Evolutionary conservation across 2,329 filamentous ascomycete genomes (phyloP).

Genomic region (Lachnellula hyalina): DNA sequence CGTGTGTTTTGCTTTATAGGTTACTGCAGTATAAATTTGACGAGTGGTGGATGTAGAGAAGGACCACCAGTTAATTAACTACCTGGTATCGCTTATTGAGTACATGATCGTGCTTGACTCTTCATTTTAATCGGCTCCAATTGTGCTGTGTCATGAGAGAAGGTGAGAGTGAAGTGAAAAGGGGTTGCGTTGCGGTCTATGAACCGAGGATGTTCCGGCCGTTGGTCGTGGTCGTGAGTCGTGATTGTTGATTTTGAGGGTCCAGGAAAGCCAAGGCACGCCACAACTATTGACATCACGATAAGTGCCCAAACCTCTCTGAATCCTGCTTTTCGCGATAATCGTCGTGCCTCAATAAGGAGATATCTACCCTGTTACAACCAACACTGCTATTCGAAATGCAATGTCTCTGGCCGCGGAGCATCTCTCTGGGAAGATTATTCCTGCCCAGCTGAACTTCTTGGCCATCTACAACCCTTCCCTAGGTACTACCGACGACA

Average conservation of each 20-base stretch:
- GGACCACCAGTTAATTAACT: no score
- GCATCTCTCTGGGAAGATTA: constrained; percentile 16
- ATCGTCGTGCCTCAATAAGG: neutral
- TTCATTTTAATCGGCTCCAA: no score
- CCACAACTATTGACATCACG: neutral
- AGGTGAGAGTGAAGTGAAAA: no score
- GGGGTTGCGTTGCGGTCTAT: neutral
- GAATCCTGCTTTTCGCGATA: no score
- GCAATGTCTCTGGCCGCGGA: constrained; percentile 25
- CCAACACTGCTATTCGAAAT: constrained; percentile 10
- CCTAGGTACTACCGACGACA: constrained; percentile 56
- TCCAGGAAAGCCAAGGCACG: neutral
- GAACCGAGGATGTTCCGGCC: neutral
- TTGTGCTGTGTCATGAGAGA: no score
- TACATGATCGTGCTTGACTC: no score
- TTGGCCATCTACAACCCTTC: constrained; percentile 93
- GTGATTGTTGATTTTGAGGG: no score
- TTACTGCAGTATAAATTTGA: no score
- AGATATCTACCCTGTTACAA: neutral
- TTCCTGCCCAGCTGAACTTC: constrained; percentile 80
- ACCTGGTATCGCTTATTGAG: no score
- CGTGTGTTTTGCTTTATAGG: no score
- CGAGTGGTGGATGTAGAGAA: no score
- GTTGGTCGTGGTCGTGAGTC: neutral
- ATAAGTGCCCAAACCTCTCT: neutral